Evolutionary conservation across 2,329 filamentous ascomycete genomes (phyloP), one percentile per base, ranked within the genome.

Genomic region (Claviceps sorghi): DNA sequence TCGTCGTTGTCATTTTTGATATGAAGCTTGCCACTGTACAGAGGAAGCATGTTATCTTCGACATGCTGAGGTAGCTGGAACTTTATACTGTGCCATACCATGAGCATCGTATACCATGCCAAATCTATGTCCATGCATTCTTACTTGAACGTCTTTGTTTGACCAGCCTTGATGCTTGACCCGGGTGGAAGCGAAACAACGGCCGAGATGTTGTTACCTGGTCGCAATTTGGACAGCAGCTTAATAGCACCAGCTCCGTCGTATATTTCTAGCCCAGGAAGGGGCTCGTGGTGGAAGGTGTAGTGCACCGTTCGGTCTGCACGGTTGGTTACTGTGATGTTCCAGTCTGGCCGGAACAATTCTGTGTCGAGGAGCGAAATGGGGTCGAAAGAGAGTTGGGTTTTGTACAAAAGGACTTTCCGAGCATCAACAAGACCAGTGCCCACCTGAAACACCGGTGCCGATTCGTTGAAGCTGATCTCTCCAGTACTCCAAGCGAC

Each of bases 331-430:
- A 79, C 68, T 41, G 62, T 59, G 22, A 69, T 59, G 0, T 52
- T 56, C 61, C 69, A 70, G 4, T 54, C 53, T 1, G 61, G 54
- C 13, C 57, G 56, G 54, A 77, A 73, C 50, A 71, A 56, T 43
- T 69, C 64, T 0, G 72, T 76, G 52, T 78, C 76, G 49, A 72
- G 74, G 52, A 78, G 68, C 11, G 71, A 66, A 47, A 78, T 70
- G 10, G 70, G 69, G 32, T 69, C 65, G 15, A 68, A 72, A n/a
- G 57, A 58, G 8, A 68, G 55, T 34, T 67, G 59, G 0, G 66
- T 67, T 19, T 55, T 51, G 47, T 69, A 67, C 30, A 68, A 60
- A 2, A 75, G 59, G 1, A 73, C 65, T 52, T 72, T 69, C 49
- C 63, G 65, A 6, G 72, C 72, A 49, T 75, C 66, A 19, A 75